Percentiles rank a stretch among this genome's conserved stretches.
phyloP scores from a whole-genome alignment of 495 filamentous ascomycete species.

The Articulospora tetracladia region DNA sequence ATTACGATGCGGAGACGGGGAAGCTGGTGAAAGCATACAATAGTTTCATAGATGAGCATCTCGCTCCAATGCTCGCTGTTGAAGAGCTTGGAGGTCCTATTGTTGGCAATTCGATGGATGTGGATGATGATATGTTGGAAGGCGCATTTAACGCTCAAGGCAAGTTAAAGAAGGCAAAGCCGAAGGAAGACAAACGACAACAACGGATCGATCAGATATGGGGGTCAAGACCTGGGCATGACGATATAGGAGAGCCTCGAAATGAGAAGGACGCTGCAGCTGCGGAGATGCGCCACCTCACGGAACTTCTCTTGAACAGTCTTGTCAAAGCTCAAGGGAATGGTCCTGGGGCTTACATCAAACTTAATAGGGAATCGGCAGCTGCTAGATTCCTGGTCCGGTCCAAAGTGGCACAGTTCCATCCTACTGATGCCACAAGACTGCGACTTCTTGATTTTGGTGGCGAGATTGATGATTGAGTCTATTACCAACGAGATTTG shows the following conservation, averaged over 20 bases:
- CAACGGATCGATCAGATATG: constrained; percentile 73
- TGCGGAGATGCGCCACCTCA: constrained; percentile 62
- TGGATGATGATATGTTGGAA: constrained; percentile 53
- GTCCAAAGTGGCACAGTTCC: constrained; percentile 81
- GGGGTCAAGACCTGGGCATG: constrained; percentile 36
- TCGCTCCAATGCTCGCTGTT: constrained; percentile 78
- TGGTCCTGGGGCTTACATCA: constrained; percentile 59
- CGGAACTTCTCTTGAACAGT: constrained; percentile 55
- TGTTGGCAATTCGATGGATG: constrained; percentile 67
- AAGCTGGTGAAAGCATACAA: constrained; percentile 59
- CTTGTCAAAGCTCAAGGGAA: constrained; percentile 57
- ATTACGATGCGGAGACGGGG: constrained; percentile 51
- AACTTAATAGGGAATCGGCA: constrained; percentile 71
- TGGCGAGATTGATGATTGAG: constrained; percentile 63
- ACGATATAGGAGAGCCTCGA: constrained; percentile 30
- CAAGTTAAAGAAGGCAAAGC: constrained; percentile 59
- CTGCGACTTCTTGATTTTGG: constrained; percentile 83
- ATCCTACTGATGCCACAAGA: constrained; percentile 74
- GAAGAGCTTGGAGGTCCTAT: constrained; percentile 85
- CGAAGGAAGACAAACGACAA: constrained; percentile 50
- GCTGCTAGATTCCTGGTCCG: constrained; percentile 78
- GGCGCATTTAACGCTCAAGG: constrained; percentile 71
- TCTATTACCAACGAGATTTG: too few relatives aligned
- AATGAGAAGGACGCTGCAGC: constrained; percentile 64
- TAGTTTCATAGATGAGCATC: constrained; percentile 67